Conservation (phyloP, 331 rosid species). For the Ulmus americana region DNA sequence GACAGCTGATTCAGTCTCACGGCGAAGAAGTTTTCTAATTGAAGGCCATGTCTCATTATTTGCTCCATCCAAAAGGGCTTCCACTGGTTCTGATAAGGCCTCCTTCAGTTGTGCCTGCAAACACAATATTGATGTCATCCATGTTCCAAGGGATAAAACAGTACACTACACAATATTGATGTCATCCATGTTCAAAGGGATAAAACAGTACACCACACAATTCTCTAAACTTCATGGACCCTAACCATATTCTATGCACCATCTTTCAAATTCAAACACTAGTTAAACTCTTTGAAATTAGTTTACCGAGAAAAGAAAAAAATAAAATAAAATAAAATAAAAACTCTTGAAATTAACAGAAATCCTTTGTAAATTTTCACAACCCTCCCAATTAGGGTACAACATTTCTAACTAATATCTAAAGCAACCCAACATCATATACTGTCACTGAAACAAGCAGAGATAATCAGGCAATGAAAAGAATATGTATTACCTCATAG, state of each 20-base stretch:
- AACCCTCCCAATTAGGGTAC: background rate
- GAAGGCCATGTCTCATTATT: conserved; percentile 81
- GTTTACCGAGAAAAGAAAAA: too few relatives aligned
- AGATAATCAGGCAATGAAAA: background rate
- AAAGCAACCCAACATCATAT: background rate
- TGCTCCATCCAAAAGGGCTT: conserved; percentile 90
- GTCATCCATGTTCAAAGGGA: conserved; percentile 31
- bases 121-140: conserved; percentile 28
- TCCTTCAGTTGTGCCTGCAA: conserved; percentile 73
- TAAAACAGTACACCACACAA: background rate
- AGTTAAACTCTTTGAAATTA: background rate
- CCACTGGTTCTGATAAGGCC: conserved; percentile 74
- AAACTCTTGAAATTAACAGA: too few relatives aligned
- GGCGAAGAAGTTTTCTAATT: conserved; percentile 64
- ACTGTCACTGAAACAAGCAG: conserved; percentile 11
- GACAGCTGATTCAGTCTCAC: conserved; percentile 68
- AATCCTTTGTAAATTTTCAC: background rate
- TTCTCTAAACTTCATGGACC: too few relatives aligned
- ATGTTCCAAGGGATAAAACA: conserved; percentile 19
- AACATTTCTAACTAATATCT: conserved; percentile 4
- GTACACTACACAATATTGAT: background rate
- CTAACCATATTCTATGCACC: background rate
- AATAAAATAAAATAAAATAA: too few relatives aligned
- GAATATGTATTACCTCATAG: conserved; percentile 52
- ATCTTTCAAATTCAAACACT: background rate